Evolutionary conservation across 148 eudicot species (phyloP).

Genomic region (Chenopodium quinoa): DNA sequence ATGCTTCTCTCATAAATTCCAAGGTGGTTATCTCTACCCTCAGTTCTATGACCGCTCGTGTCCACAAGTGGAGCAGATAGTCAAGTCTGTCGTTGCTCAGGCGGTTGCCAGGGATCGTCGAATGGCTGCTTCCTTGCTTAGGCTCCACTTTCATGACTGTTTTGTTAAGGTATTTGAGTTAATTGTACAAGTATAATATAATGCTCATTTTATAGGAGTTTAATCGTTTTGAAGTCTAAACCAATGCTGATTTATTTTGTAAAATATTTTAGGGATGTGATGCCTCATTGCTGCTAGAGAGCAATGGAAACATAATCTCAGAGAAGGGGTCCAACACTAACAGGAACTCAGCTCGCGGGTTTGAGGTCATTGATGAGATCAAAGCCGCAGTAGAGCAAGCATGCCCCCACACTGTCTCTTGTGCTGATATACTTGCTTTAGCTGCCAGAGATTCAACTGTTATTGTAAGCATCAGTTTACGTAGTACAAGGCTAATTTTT

Average conservation of each 20-base stretch:
- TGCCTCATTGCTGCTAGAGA: slow-evolving; percentile 50
- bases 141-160: too few relatives aligned
- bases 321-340: slow-evolving; percentile 42
- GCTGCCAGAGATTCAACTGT: slow-evolving; percentile 47
- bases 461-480: slow-evolving; percentile 30
- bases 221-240: too few relatives aligned
- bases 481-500: too few relatives aligned
- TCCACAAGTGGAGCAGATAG: slow-evolving; percentile 23
- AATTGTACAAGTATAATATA: background rate
- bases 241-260: background rate
- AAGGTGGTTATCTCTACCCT: slow-evolving; percentile 30
- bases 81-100: too few relatives aligned
- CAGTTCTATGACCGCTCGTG: slow-evolving; percentile 42
- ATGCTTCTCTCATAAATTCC: slow-evolving; percentile 25
- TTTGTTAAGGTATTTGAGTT: background rate
- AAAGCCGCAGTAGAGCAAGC: too few relatives aligned
- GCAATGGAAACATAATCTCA: slow-evolving; percentile 33
- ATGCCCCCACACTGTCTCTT: too few relatives aligned
- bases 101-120: too few relatives aligned
- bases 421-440: slow-evolving; percentile 13
- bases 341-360: too few relatives aligned
- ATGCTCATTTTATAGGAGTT: background rate
- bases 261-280: slow-evolving; percentile 45
- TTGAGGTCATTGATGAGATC: too few relatives aligned
- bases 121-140: too few relatives aligned